These are phyloP conservation scores for Ceratobasidium sp. DNA, from an alignment of 1,284 basidiomycete species.

Conservation along the genomic window DNA sequence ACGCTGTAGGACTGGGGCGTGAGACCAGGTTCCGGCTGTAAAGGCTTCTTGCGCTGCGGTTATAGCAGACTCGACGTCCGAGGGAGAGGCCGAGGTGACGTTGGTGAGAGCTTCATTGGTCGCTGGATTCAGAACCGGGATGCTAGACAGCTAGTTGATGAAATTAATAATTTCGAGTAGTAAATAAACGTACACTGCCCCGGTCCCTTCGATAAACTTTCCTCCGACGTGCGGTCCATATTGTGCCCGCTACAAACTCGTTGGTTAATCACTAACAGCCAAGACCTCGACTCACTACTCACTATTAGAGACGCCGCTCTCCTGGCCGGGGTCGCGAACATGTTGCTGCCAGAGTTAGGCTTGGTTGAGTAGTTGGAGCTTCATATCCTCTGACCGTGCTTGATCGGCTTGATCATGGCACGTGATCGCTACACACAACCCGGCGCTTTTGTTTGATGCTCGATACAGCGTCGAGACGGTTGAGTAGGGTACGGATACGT, in stretches of 20 bases:
- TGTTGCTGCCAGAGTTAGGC: not conserved
- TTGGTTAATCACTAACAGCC: not conserved
- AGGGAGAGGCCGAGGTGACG: constrained; percentile 52
- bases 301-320: constrained; percentile 23
- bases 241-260: constrained; percentile 28
- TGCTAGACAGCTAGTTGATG: constrained; percentile 49
- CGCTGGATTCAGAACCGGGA: constrained; percentile 68
- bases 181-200: constrained; percentile 20
- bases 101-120: constrained; percentile 59
- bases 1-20: constrained; percentile 60
- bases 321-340: constrained; percentile 22
- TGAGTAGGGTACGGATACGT: no score
- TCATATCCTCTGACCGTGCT: not conserved
- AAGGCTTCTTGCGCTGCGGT: constrained; percentile 63
- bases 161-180: not conserved
- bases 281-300: not conserved
- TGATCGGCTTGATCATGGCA: constrained; percentile 4
- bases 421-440: no score
- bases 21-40: constrained; percentile 73
- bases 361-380: not conserved
- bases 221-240: constrained; percentile 40
- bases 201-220: constrained; percentile 35
- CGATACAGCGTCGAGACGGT: no score
- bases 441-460: no score
- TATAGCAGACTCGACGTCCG: constrained; percentile 62